Percentiles rank a stretch among this genome's conserved stretches.
Conservation (phyloP, 257 asterid species). For the Salvia splendens region DNA sequence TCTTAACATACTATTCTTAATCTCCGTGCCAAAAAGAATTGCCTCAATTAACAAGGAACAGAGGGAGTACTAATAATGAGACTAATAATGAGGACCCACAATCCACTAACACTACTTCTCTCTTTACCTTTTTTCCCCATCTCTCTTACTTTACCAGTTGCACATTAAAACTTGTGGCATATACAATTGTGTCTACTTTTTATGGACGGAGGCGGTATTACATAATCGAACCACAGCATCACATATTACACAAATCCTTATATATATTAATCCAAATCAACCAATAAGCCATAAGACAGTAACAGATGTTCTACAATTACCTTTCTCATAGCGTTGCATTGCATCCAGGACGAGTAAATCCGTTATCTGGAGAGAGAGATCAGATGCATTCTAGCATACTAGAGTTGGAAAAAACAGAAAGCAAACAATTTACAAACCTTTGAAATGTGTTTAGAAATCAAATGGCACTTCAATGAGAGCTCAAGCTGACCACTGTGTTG, state of each 20-base stretch:
- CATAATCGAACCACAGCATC: neutral
- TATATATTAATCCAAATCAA: neutral
- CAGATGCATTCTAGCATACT: constrained; percentile 16
- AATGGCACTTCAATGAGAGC: constrained; percentile 52
- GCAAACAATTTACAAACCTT: constrained; percentile 52
- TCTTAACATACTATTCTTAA: too few species aligned
- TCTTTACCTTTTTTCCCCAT: too few species aligned
- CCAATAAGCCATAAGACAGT: neutral
- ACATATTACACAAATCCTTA: neutral
- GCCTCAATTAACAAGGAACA: too few species aligned
- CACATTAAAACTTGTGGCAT: too few species aligned
- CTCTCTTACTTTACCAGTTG: too few species aligned
- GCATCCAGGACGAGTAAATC: constrained; percentile 39
- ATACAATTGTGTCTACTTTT: too few species aligned
- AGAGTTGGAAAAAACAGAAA: constrained; percentile 16
- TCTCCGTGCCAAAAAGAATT: too few species aligned
- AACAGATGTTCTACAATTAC: constrained; percentile 30
- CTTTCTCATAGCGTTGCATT: constrained; percentile 43
- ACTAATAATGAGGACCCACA: too few species aligned
- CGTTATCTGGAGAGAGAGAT: constrained; percentile 46
- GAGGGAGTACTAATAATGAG: too few species aligned
- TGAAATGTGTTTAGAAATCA: constrained; percentile 56
- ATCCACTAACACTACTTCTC: too few species aligned
- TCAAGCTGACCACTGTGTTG: constrained; percentile 57
- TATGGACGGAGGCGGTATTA: too few species aligned